These are phyloP conservation scores for Backusella luteola DNA, from an alignment of 192 early-diverging fungal species.

Conservation along the genomic window DNA sequence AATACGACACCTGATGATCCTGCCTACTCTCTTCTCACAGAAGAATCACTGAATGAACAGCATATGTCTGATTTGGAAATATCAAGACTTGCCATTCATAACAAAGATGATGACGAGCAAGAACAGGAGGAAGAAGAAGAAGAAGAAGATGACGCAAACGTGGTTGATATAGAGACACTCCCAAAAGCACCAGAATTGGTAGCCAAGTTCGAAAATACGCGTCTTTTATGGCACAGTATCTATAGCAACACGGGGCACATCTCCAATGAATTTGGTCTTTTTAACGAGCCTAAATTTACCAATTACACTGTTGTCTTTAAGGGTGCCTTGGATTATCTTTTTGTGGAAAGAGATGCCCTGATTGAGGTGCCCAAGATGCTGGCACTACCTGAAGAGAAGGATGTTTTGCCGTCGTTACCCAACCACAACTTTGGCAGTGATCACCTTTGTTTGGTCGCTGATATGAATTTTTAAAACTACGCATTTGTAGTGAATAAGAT, in stretches of 20 bases:
- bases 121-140: neutral
- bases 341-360: neutral
- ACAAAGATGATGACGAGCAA: neutral
- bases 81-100: slow-evolving; percentile 5
- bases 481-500: neutral
- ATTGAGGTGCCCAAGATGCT: neutral
- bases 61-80: slow-evolving; percentile 16
- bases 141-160: neutral
- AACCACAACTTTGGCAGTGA: slow-evolving; percentile 38
- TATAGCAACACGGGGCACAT: slow-evolving; percentile 22
- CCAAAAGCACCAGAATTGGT: neutral
- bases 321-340: slow-evolving; percentile 38
- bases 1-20: slow-evolving; percentile 31
- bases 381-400: slow-evolving; percentile 17
- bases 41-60: slow-evolving; percentile 2
- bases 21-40: slow-evolving; percentile 14
- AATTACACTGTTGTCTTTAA: slow-evolving; percentile 28
- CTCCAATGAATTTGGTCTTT: neutral
- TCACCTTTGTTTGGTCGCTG: slow-evolving; percentile 28
- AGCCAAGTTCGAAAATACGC: neutral
- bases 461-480: neutral
- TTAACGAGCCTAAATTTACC: slow-evolving; percentile 34
- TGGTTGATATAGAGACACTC: neutral
- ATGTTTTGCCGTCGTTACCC: slow-evolving; percentile 27
- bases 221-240: slow-evolving; percentile 15